Percentiles rank a stretch among this genome's conserved stretches.
These are phyloP conservation scores for Aspergillus baeticus DNA, from an alignment of 495 filamentous ascomycete species.

Conservation along the genomic window DNA sequence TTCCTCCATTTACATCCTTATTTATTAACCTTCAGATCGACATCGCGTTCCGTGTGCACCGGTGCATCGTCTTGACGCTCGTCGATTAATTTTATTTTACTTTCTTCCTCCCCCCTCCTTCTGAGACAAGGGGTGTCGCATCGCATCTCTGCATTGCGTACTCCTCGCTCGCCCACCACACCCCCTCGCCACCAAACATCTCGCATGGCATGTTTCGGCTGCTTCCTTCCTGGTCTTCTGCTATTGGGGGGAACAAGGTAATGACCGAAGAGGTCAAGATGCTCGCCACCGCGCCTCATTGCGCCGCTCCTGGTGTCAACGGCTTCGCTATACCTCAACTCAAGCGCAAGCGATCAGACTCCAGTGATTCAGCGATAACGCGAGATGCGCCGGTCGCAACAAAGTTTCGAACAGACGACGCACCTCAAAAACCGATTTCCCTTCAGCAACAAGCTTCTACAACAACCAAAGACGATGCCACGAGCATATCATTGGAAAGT, in stretches of 20 bases:
- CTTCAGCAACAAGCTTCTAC: conserved; percentile 8
- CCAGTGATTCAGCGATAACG: conserved; percentile 22
- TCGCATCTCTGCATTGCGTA: conserved; percentile 25
- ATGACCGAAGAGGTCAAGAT: conserved; percentile 48
- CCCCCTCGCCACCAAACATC: conserved; percentile 15
- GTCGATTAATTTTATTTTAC: conserved; percentile 7
- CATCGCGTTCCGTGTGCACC: conserved; percentile 20
- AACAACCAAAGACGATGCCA: background rate
- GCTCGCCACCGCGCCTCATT: conserved; percentile 35
- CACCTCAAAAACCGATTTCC: conserved; percentile 14
- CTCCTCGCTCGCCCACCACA: conserved; percentile 16
- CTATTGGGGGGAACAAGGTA: conserved; percentile 55
- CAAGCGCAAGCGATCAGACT: conserved; percentile 56
- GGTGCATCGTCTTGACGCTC: conserved; percentile 15
- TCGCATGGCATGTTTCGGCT: conserved; percentile 62
- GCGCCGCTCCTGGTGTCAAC: conserved; percentile 38
- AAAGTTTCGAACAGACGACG: conserved; percentile 32
- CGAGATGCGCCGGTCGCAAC: conserved; percentile 33
- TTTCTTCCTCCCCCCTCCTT: background rate
- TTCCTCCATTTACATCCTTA: conserved; percentile 8
- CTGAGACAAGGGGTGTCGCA: conserved; percentile 22
- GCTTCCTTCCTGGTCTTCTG: conserved; percentile 50
- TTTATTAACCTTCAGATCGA: conserved; percentile 17
- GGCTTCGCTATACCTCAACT: conserved; percentile 42
- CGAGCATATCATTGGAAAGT: conserved; percentile 11